Conservation (phyloP, 805 yeast species). For the Saturnispora bothae region DNA sequence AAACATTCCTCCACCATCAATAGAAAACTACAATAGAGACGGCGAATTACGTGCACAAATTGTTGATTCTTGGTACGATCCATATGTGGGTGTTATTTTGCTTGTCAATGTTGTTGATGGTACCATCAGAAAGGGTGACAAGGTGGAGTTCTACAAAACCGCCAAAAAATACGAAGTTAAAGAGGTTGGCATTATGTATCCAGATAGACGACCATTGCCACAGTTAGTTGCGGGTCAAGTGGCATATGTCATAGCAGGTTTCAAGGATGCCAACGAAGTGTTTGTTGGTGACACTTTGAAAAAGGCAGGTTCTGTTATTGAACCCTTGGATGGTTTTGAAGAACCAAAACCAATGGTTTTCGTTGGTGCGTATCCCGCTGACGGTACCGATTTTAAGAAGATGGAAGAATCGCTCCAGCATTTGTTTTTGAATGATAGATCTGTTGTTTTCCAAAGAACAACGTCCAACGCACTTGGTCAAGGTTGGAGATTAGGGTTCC, state of each 20-base stretch:
- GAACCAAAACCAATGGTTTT: conserved; percentile 98
- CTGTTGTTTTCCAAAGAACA: conserved; percentile 81
- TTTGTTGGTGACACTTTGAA: conserved; percentile 84
- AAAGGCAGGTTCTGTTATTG: conserved; percentile 47
- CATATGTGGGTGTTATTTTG: conserved; percentile 83
- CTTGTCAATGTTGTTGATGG: conserved; percentile 85
- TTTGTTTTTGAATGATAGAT: conserved; percentile 81
- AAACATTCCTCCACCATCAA: conserved; percentile 49
- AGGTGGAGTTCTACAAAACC: conserved; percentile 69
- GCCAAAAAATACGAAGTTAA: conserved; percentile 71
- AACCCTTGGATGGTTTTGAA: conserved; percentile 88
- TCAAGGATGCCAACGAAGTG: conserved; percentile 80
- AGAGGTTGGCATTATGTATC: conserved; percentile 94
- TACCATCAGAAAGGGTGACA: conserved; percentile 57
- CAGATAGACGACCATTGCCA: conserved; percentile 63
- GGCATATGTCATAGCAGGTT: conserved; percentile 90
- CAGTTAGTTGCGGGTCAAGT: conserved; percentile 80
- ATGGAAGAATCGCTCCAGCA: conserved; percentile 86
- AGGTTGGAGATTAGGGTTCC: conserved; percentile 94
- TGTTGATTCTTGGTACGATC: conserved; percentile 97
- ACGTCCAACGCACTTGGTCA: conserved; percentile 92
- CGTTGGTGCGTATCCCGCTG: conserved; percentile 96
- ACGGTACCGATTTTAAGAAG: conserved; percentile 79
- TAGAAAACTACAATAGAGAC: conserved; percentile 33
- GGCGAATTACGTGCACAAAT: conserved; percentile 61